Percentiles rank a stretch among this genome's conserved stretches.
phyloP scores from a whole-genome alignment of 129 eudicot genomes.

The Flaveria linearis region DNA sequence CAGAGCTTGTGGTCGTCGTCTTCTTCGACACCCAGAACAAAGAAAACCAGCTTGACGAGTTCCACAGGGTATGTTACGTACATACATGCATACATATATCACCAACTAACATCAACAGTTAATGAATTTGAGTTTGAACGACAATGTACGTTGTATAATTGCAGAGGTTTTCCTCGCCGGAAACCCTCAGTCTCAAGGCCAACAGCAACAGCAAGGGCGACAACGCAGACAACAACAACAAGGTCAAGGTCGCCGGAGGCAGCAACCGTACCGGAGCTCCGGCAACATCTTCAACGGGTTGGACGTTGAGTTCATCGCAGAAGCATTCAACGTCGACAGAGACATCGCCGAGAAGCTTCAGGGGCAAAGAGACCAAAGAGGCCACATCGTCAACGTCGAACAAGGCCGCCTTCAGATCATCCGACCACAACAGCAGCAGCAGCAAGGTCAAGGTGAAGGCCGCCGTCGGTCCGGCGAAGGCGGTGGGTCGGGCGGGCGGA shows the following conservation, averaged over 20 bases:
- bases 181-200: slow-evolving; percentile 37
- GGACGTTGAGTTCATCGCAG: slow-evolving; percentile 33
- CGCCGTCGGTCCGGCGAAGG: not conserved
- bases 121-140: not conserved
- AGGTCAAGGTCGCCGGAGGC: slow-evolving; percentile 16
- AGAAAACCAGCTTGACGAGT: slow-evolving; percentile 63
- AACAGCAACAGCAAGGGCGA: slow-evolving; percentile 25
- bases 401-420: slow-evolving; percentile 42
- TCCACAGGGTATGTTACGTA: slow-evolving; percentile 40
- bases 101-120: slow-evolving; percentile 1
- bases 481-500: not conserved
- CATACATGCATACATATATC: too few relatives aligned
- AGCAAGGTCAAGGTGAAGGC: not conserved
- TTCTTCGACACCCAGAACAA: slow-evolving; percentile 47
- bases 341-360: slow-evolving; percentile 60
- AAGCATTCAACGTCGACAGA: slow-evolving; percentile 50
- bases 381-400: slow-evolving; percentile 47
- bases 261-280: slow-evolving; percentile 1
- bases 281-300: slow-evolving; percentile 63
- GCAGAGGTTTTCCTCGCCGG: slow-evolving; percentile 49
- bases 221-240: slow-evolving; percentile 14
- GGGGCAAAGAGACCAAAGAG: slow-evolving; percentile 57
- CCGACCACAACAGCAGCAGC: slow-evolving; percentile 43
- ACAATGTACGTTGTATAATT: not conserved
- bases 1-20: slow-evolving; percentile 46